These are phyloP conservation scores for Dryas drummondii DNA, from an alignment of 306 rosid genomes.

Conservation along the genomic window DNA sequence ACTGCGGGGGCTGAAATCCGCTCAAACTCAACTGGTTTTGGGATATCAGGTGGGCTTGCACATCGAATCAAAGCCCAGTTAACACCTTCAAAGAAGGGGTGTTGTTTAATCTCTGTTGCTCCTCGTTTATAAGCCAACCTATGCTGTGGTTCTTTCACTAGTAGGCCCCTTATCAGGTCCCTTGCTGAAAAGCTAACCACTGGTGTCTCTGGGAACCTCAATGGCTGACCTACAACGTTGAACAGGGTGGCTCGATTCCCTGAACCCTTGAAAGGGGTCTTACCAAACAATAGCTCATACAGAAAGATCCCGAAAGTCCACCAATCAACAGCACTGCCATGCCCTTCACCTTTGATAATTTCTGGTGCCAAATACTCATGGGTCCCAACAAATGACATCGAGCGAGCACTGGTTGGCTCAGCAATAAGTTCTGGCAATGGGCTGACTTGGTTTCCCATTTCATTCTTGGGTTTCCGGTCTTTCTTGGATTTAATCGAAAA, in stretches of 20 bases:
- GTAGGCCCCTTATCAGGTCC: conserved; percentile 48
- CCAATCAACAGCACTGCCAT: conserved; percentile 63
- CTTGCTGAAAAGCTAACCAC: conserved; percentile 46
- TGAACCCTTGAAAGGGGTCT: conserved; percentile 61
- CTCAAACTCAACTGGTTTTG: conserved; percentile 46
- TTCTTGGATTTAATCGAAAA: conserved; percentile 48
- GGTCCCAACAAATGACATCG: conserved; percentile 60
- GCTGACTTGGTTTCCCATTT: conserved; percentile 50
- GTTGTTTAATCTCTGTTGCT: conserved; percentile 56
- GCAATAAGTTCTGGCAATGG: conserved; percentile 57
- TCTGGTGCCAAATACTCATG: conserved; percentile 62
- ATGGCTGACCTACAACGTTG: conserved; percentile 56
- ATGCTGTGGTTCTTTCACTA: conserved; percentile 54
- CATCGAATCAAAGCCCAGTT: conserved; percentile 58
- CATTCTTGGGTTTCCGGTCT: conserved; percentile 49
- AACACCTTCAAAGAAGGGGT: conserved; percentile 53
- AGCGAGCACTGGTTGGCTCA: conserved; percentile 61
- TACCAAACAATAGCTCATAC: conserved; percentile 55
- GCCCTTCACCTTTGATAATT: conserved; percentile 59
- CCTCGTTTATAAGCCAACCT: conserved; percentile 54
- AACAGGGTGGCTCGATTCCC: conserved; percentile 52
- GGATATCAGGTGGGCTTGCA: conserved; percentile 58
- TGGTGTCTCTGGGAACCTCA: conserved; percentile 47
- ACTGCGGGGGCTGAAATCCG: conserved; percentile 34
- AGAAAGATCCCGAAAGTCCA: conserved; percentile 62